Base-by-base conservation (phyloP, 305 asterid species). In the Lippia alba region DNA sequence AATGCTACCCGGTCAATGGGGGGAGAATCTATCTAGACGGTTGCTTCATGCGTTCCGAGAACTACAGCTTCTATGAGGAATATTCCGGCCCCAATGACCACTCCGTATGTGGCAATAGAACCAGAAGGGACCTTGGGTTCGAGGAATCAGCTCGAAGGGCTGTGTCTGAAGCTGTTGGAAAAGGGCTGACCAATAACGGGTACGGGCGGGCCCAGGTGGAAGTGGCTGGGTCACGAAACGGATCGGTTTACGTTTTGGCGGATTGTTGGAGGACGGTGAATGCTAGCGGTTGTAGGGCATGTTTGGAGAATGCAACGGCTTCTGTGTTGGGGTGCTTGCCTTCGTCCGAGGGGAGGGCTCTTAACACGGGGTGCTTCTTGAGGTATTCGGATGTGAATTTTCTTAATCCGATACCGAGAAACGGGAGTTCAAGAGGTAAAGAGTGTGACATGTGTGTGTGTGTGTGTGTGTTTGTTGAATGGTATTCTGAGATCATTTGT, bases 1-100 rank as follows among this genome's bases (percentile, higher is more conserved):
- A 66, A 66, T 87, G 96, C 79, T 82, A 75, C 30, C 90, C 94
- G 1, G 12, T 3, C 18, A 81, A 63, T 9, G 87, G 83, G 2
- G 96, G 84, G 24, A 82, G 83, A 59, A 70, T 89, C 51, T 89
- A 55, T 54, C 91, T 87, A 7, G 94, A 87, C 58, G 91, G 94
- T 17, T 85, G 96, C 78, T 89, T 82, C 57, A 82, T 87, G 85
- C 70, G 96, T 33, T 67, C 70, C 17, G 84, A 78, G 76, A 89
- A 87, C 56, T 84, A 85, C 67, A 78, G 78, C 44, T 87, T 89
- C 76, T 76, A 51, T 54, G 61, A 78, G 3, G 89, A 89, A 80
- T 73, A 64, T 20, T 48, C 73, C 2, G 89, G 91, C 49, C 91
- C 81, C 0, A 41, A 50, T 0, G 94, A 87, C 67, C 76, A 46